Base-by-base conservation (phyloP, 1,284 basidiomycete species). In the Fistulinella cinereoalba region DNA sequence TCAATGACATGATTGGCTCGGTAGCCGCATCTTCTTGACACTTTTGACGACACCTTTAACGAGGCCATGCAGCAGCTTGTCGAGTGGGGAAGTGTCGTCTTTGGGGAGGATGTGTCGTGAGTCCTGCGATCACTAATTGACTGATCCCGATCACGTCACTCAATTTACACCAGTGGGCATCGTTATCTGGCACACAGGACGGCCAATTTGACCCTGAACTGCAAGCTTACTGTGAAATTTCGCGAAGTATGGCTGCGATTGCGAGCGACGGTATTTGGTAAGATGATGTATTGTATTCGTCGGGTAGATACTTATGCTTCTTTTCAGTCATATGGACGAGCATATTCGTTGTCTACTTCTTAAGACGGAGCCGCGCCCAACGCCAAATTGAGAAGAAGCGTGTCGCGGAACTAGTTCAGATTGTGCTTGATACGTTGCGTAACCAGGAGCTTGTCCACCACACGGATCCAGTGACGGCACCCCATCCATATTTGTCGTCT, bases 391-490 rank as follows among this genome's bases (percentile, higher is more conserved):
- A 94, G 65, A 76, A 74, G 53, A 77, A 76, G 56, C 85, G 83
- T 53, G 83, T 91, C 37, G 79, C 83, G 44, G 81, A 83, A 59
- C 75, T 96, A 37, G 91, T 92, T 16, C 82, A 86, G 60, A 79
- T 88, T 47, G 87, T 87, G 4, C 78, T 96, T 24, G 85, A 88
- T 53, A 81, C 83, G 13, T 76, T 97, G 51, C 88, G 88, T 58
- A 88, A 91, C 61, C 91, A 92, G 71, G 92, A 96, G 64, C 74
- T 88, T 52, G 79, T 82, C 4, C 85, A 97, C 69, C 85, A 93
- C 64, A 80, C 81, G 52, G 93, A 97, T 64, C 91, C 92, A 7
- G 81, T 88, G 46, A 79, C 77, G 41, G 79, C 82, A 28, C 83
- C 92, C 1, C 76, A 84, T 47, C 81, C 92, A 3, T 95, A 88